Evolutionary conservation across 495 filamentous ascomycete genomes (phyloP).

Genomic region (Xylaria castorea): DNA sequence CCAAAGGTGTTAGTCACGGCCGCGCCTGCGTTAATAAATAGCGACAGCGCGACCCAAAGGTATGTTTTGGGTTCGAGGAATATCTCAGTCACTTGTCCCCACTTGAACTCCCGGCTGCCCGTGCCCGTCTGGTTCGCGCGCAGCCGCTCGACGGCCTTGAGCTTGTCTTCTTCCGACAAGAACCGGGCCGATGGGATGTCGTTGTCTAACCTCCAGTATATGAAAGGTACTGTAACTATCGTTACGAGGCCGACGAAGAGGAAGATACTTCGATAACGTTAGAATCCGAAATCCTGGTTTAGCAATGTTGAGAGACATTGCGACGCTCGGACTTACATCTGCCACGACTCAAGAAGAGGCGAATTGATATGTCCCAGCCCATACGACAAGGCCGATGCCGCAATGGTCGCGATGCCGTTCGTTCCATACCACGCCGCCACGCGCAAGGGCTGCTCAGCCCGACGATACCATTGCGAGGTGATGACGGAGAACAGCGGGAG

Average conservation of each 20-base stretch:
- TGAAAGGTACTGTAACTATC: constrained; percentile 55
- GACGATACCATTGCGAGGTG: constrained; percentile 67
- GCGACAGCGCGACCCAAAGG: constrained; percentile 55
- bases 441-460: constrained; percentile 65
- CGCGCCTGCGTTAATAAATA: constrained; percentile 65
- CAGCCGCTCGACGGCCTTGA: constrained; percentile 52
- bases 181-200: constrained; percentile 60
- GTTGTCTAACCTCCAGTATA: constrained; percentile 61
- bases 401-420: constrained; percentile 67
- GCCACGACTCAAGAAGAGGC: constrained; percentile 61
- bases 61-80: constrained; percentile 56
- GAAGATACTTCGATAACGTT: constrained; percentile 60
- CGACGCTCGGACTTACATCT: constrained; percentile 55
- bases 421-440: constrained; percentile 72
- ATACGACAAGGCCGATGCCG: constrained; percentile 67
- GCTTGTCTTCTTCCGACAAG: constrained; percentile 56
- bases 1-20: constrained; percentile 66
- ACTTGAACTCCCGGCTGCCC: constrained; percentile 60
- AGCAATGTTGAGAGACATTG: neutral
- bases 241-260: constrained; percentile 66
- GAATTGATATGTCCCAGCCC: constrained; percentile 65
- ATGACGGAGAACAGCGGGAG: constrained; percentile 66
- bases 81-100: constrained; percentile 49
- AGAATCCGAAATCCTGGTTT: neutral
- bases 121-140: constrained; percentile 65